Percentiles rank a stretch among this genome's conserved stretches.
These are phyloP conservation scores for Lachnellula hyalina DNA, from an alignment of 2,329 filamentous ascomycete genomes.

Conservation along the genomic window DNA sequence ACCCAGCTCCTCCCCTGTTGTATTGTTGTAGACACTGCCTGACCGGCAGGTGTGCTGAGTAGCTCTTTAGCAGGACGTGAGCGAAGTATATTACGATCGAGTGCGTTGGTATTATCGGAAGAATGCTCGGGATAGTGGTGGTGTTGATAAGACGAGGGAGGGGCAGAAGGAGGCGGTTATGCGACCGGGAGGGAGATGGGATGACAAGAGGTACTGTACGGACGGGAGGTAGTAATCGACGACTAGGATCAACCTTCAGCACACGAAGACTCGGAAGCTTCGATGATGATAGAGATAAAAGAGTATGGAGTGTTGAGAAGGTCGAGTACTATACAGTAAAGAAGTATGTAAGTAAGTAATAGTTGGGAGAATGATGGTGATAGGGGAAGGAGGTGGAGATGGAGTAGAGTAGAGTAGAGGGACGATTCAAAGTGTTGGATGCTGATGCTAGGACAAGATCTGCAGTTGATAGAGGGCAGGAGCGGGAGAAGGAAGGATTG, in stretches of 20 bases:
- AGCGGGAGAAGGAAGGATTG: neutral
- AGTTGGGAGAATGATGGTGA: neutral
- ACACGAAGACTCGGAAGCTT: neutral
- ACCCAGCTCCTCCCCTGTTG: slow-evolving; percentile 5
- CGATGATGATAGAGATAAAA: neutral
- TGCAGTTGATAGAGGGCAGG: neutral
- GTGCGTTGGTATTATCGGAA: slow-evolving; percentile 3
- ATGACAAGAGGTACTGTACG: neutral
- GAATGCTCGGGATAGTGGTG: slow-evolving; percentile 13
- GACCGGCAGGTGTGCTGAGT: slow-evolving; percentile 13
- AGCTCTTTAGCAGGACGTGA: neutral
- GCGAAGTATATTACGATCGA: neutral
- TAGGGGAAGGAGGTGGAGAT: no score
- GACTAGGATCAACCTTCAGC: slow-evolving; percentile 13
- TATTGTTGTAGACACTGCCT: slow-evolving; percentile 10
- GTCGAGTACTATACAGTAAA: neutral
- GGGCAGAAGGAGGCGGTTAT: slow-evolving; percentile 15
- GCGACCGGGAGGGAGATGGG: slow-evolving; percentile 20
- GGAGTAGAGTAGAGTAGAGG: neutral
- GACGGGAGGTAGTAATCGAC: slow-evolving; percentile 12
- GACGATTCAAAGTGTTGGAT: neutral
- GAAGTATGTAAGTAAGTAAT: neutral
- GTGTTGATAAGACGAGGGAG: slow-evolving; percentile 24
- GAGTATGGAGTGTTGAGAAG: neutral
- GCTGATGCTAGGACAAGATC: neutral